Evolutionary conservation across 495 filamentous ascomycete species (phyloP).

Genomic region (Penicillium cinerascens): DNA sequence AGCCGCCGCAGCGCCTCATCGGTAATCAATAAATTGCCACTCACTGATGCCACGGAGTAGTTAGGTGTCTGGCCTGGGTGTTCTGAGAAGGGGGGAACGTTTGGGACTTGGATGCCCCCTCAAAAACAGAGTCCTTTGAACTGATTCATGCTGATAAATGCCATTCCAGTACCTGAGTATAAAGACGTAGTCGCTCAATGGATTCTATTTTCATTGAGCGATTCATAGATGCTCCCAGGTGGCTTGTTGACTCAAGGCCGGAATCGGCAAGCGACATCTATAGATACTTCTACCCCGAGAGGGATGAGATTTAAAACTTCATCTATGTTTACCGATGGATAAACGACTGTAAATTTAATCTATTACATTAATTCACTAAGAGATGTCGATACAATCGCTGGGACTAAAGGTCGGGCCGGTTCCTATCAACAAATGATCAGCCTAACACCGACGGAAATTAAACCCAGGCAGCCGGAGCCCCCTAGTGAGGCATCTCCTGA

Average conservation of each 20-base stretch:
- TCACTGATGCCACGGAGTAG: no score
- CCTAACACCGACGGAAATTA: background rate
- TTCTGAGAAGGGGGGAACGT: no score
- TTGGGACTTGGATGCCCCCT: no score
- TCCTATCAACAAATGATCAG: background rate
- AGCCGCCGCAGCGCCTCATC: no score
- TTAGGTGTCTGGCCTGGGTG: no score
- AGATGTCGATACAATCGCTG: background rate
- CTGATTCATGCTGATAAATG: background rate
- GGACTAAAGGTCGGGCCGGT: background rate
- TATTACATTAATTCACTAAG: background rate
- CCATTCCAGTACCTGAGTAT: background rate
- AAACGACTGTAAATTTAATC: background rate
- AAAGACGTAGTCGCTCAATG: background rate
- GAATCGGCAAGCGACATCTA: background rate
- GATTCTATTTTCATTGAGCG: background rate
- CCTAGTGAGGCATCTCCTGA: background rate
- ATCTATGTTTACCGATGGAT: background rate
- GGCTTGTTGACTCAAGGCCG: background rate
- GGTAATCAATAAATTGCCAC: no score
- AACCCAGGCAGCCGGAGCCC: background rate
- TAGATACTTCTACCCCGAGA: background rate
- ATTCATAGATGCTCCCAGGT: background rate
- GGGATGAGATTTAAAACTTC: background rate
- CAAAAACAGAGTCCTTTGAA: no score